phyloP scores from a whole-genome alignment of 2,329 filamentous ascomycete species.

The Botrytis galanthina region DNA sequence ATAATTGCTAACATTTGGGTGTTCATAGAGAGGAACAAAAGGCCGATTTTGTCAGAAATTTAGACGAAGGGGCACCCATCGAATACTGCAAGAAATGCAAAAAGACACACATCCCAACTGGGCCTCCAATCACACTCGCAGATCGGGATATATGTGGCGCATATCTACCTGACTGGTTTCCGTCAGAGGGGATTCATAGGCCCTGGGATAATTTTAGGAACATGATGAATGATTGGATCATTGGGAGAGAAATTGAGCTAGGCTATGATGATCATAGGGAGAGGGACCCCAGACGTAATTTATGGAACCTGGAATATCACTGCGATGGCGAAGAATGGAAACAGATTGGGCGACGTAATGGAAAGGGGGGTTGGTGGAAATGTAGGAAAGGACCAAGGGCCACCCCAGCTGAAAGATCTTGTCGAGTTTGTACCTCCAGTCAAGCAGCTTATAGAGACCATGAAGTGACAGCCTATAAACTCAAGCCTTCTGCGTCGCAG shows the following conservation, averaged over 20 bases:
- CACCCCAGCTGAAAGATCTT: constrained; percentile 26
- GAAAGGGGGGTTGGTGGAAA: constrained; percentile 34
- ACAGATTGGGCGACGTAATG: constrained; percentile 20
- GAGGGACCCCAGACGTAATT: constrained; percentile 6
- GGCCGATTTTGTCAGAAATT: constrained; percentile 19
- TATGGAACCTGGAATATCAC: constrained; percentile 34
- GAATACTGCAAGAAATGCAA: constrained; percentile 33
- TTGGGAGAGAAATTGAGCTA: constrained; percentile 24
- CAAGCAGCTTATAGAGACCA: neutral
- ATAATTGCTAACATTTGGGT: neutral
- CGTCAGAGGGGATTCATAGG: constrained; percentile 22
- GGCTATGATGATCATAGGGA: constrained; percentile 18
- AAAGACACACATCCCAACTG: constrained; percentile 32
- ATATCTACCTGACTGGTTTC: constrained; percentile 36
- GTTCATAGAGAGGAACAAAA: constrained; percentile 14
- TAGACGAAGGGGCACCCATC: constrained; percentile 21
- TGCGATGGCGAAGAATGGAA: constrained; percentile 29
- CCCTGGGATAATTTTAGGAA: constrained; percentile 28
- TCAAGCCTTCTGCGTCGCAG: neutral
- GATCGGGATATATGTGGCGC: constrained; percentile 33
- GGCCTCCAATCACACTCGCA: constrained; percentile 28
- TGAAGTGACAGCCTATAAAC: neutral
- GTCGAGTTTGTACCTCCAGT: constrained; percentile 21
- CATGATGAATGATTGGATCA: constrained; percentile 27
- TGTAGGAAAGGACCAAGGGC: constrained; percentile 28